Evolutionary conservation across 805 yeast species (phyloP).

Genomic region (Debaryomyces hansenii): DNA sequence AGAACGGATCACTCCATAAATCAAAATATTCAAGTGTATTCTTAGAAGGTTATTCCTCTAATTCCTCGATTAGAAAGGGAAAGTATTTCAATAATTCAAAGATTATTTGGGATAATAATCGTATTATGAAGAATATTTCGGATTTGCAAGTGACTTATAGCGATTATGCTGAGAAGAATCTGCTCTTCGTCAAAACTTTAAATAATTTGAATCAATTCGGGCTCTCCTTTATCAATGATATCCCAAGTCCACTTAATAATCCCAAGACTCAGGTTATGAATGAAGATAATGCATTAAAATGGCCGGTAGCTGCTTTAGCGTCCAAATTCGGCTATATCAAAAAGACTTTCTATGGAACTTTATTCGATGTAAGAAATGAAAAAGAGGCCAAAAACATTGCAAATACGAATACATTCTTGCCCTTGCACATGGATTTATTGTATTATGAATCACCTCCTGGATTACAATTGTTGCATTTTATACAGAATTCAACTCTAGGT

Average conservation of each 20-base stretch:
- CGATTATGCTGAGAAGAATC: conserved; percentile 37
- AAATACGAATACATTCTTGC: conserved; percentile 61
- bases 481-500: conserved; percentile 54
- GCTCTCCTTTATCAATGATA: conserved; percentile 49
- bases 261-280: conserved; percentile 29
- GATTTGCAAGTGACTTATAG: conserved; percentile 30
- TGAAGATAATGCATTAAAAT: conserved; percentile 38
- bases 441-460: conserved; percentile 85
- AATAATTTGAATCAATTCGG: conserved; percentile 56
- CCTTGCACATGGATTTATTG: conserved; percentile 74
- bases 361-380: conserved; percentile 62
- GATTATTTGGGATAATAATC: conserved; percentile 39
- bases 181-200: conserved; percentile 38
- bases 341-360: conserved; percentile 68
- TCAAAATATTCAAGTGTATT: conserved; percentile 47
- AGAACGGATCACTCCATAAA: conserved; percentile 19
- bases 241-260: conserved; percentile 44
- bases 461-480: conserved; percentile 64
- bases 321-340: conserved; percentile 65
- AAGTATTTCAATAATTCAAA: conserved; percentile 34
- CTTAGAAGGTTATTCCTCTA: conserved; percentile 42
- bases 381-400: conserved; percentile 64
- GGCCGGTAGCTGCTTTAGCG: conserved; percentile 45
- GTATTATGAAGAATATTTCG: conserved; percentile 19
- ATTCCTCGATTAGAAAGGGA: conserved; percentile 31